Conservation (phyloP, 768 basidiomycete species). For the Cyclocybe aegerita region DNA sequence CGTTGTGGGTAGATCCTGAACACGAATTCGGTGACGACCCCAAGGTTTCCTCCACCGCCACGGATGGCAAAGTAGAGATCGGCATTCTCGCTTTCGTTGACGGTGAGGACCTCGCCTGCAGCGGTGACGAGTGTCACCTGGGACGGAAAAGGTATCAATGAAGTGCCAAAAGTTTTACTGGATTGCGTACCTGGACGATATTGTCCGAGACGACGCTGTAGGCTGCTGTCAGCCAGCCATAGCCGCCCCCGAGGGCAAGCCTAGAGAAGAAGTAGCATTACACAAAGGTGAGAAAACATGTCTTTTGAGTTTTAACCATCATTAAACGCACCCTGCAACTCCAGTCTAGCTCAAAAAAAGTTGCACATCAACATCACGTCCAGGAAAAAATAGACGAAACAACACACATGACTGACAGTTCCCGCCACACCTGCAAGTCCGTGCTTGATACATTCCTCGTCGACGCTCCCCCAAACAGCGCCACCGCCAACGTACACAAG, state of each 20-base stretch:
- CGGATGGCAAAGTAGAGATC: constrained; percentile 53
- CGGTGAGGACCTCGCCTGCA: constrained; percentile 35
- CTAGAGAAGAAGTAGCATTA: constrained; percentile 18
- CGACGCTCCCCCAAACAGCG: constrained; percentile 43
- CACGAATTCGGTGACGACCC: constrained; percentile 52
- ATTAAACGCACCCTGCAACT: constrained; percentile 39
- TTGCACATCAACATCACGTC: background rate
- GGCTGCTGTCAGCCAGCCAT: constrained; percentile 43
- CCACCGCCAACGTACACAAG: constrained; percentile 44
- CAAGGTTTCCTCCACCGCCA: constrained; percentile 52
- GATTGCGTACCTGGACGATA: constrained; percentile 27
- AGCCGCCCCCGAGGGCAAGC: constrained; percentile 51
- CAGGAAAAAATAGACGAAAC: background rate
- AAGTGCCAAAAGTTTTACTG: background rate
- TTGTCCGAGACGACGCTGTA: constrained; percentile 48
- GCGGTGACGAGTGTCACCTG: constrained; percentile 44
- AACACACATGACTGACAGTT: constrained; percentile 44
- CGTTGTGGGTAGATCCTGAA: constrained; percentile 45
- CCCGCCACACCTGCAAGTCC: constrained; percentile 45
- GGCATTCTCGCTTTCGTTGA: constrained; percentile 30
- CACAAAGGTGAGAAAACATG: background rate
- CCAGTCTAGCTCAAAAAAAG: constrained; percentile 34
- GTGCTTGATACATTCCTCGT: constrained; percentile 37
- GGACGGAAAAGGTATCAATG: background rate
- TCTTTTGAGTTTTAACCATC: background rate